Conservation (phyloP, 1,139 yeast species). For the Hyphopichia khmerensis region DNA sequence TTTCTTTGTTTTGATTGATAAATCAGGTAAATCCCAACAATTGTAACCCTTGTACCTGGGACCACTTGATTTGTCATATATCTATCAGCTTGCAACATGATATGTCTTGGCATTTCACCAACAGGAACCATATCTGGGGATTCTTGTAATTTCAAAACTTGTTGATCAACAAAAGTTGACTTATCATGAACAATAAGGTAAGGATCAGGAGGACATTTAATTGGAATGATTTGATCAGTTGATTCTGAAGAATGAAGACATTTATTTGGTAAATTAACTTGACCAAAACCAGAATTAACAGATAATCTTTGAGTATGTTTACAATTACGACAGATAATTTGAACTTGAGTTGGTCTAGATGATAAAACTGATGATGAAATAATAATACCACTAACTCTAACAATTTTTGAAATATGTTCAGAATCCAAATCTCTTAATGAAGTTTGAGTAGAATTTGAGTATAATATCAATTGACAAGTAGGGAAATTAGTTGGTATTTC, state of each 20-base stretch:
- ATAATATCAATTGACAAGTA: constrained; percentile 76
- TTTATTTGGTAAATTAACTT: constrained; percentile 67
- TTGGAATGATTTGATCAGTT: constrained; percentile 47
- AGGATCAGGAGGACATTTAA: constrained; percentile 87
- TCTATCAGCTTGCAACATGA: constrained; percentile 83
- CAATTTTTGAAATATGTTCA: constrained; percentile 84
- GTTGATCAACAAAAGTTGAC: constrained; percentile 91
- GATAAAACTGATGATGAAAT: constrained; percentile 88
- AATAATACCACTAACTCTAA: constrained; percentile 88
- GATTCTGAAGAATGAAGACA: constrained; percentile 66
- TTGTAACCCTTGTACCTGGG: constrained; percentile 93
- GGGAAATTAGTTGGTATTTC: constrained; percentile 65
- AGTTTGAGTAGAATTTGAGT: constrained; percentile 69
- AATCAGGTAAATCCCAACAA: constrained; percentile 89
- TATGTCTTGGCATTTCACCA: constrained; percentile 98
- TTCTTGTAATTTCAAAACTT: constrained; percentile 88
- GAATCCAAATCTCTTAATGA: constrained; percentile 84
- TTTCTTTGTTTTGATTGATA: constrained; percentile 66
- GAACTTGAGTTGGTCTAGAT: constrained; percentile 83
- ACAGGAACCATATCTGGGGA: constrained; percentile 98
- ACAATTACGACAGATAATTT: constrained; percentile 85
- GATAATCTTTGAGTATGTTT: constrained; percentile 70
- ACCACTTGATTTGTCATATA: constrained; percentile 86
- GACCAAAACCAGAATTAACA: constrained; percentile 78
- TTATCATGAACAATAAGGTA: constrained; percentile 92